A percentile compares a stretch with the other conserved stretches of the same genome.
Conservation (phyloP, 257 asterid genomes). For the Solanum megistacrolobum region DNA sequence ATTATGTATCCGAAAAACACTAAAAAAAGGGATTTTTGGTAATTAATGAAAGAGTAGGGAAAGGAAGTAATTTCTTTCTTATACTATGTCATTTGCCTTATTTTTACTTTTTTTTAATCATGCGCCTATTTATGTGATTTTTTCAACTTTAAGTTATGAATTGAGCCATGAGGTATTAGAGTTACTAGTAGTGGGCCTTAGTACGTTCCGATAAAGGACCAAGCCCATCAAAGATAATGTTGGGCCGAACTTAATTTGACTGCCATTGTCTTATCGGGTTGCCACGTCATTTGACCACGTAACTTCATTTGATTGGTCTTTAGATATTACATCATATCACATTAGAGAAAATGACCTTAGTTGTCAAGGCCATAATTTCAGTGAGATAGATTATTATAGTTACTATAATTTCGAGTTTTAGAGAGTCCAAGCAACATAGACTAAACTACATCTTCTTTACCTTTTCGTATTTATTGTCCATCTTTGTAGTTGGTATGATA, state of each 20-base stretch:
- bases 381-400: too few species aligned
- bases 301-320: not conserved
- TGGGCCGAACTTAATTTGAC: not conserved
- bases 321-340: not conserved
- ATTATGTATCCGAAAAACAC: too few species aligned
- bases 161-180: not conserved
- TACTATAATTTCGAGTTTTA: not conserved
- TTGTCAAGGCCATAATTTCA: too few species aligned
- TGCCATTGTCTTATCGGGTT: not conserved
- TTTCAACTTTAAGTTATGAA: not conserved
- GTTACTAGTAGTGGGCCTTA: not conserved
- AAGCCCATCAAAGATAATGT: not conserved
- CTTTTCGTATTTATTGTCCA: not conserved
- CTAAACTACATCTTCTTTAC: not conserved
- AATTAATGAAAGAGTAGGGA: too few species aligned
- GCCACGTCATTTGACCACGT: not conserved
- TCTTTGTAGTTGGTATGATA: not conserved
- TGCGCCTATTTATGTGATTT: not conserved
- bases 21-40: too few species aligned
- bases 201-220: not conserved
- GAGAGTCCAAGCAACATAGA: not conserved
- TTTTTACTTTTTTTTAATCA: too few species aligned
- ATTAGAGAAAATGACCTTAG: too few species aligned
- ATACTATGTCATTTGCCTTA: too few species aligned
- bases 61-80: too few species aligned